Evolutionary conservation across 2,329 filamentous ascomycete genomes (phyloP).

Genomic region (Ustilaginoidea virens): DNA sequence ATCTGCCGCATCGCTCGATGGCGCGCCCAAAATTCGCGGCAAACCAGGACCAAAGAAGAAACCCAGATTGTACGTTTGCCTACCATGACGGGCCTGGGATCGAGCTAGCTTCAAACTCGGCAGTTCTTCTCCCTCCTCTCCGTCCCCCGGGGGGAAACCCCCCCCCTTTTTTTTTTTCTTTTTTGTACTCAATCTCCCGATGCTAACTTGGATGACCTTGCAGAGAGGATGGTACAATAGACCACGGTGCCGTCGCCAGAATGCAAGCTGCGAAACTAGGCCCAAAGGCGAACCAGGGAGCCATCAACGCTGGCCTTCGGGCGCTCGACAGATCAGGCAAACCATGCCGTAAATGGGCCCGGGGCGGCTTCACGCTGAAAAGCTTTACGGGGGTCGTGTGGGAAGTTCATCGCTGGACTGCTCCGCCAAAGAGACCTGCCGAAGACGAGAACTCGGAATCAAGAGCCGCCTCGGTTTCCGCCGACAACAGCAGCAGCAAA

Average conservation of each 20-base stretch:
- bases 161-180: neutral
- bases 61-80: conserved; percentile 63
- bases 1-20: conserved; percentile 46
- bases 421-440: conserved; percentile 42
- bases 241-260: conserved; percentile 35
- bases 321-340: conserved; percentile 86
- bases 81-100: too few relatives aligned
- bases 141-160: neutral
- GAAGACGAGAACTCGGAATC: conserved; percentile 32
- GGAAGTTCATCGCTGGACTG: conserved; percentile 71
- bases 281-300: conserved; percentile 90
- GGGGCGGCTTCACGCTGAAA: conserved; percentile 70
- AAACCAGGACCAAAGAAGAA: conserved; percentile 98
- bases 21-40: conserved; percentile 53
- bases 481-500: conserved; percentile 40
- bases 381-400: conserved; percentile 82
- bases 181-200: too few relatives aligned
- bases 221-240: conserved; percentile 49
- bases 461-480: conserved; percentile 28
- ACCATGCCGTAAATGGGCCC: conserved; percentile 83
- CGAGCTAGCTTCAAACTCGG: too few relatives aligned
- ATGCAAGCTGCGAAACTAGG: conserved; percentile 58
- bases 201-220: conserved; percentile 1
- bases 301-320: conserved; percentile 90
- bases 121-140: neutral